Base-by-base conservation (phyloP, 1,284 basidiomycete genomes). In the Naganishia albida region DNA sequence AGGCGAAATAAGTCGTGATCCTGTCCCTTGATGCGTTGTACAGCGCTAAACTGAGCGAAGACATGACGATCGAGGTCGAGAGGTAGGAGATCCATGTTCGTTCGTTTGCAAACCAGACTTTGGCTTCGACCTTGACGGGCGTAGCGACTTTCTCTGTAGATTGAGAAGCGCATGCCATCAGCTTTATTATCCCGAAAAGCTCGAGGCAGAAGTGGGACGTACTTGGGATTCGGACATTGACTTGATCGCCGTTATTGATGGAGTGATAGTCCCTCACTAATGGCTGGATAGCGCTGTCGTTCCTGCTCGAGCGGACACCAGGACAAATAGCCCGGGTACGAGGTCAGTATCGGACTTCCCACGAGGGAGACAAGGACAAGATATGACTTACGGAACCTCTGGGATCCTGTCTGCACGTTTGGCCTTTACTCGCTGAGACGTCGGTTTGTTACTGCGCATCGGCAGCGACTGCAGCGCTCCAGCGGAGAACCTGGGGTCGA, bases 31-130 rank as follows among this genome's bases (percentile, higher is more conserved):
- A 72, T 56, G 70, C 78, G 63, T 72, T 75, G 46, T 73, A 73
- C 62, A 99, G 83, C 0, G 91, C 93, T 20, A 95, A 81, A 0
- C 93, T 84, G 46, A 99, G 86, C 0, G 91, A 88, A 4, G 89
- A 92, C 64, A 97, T 83, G 23, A 98, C 83, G 49, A 98, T 82
- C 3, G 90, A 86, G 62, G 91, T 87, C 70, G 90, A 91, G 57
- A 96, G 81, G 86, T 94, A 97, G 0, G 93, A 85, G 56, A 96
- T 85, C 90, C 91, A 96, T 2, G 93, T 99, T 71, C 96, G 83
- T 80, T 99, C 96, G 77, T 98, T 97, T 7, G 96, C 94, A 80
- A 99, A 97, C 90, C 95, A 99, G 48, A 99, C 95, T 76, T 99
- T 99, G 38, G 89, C 90, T 78, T 99, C 95, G 43, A 99, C 91